Conservation (phyloP, 208 protist species). For the Leishmania amazonensis region DNA sequence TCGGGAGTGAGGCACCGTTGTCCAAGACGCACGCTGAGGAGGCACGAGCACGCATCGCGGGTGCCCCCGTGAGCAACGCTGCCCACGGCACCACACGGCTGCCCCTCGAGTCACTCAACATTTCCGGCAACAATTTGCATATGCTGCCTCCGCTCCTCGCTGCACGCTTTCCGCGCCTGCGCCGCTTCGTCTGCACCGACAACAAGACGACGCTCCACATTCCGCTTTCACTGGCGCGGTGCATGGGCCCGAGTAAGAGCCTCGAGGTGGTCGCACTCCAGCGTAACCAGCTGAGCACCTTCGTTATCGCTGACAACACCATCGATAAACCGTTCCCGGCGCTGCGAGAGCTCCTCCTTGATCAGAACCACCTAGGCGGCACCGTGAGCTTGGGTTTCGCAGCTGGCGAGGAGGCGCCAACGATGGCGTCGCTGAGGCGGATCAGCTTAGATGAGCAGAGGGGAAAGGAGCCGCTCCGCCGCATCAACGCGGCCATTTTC, state of each 20-base stretch:
- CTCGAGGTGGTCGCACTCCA: slow-evolving; percentile 30
- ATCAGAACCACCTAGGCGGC: slow-evolving; percentile 35
- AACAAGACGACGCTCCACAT: slow-evolving; percentile 25
- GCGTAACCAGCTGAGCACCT: slow-evolving; percentile 13
- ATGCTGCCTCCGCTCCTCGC: slow-evolving; percentile 33
- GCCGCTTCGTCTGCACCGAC: slow-evolving; percentile 34
- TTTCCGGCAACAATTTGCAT: slow-evolving; percentile 37
- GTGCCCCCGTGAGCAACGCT: background rate
- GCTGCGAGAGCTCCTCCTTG: slow-evolving; percentile 41
- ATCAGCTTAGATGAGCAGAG: slow-evolving; percentile 28
- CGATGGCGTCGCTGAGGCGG: slow-evolving; percentile 30
- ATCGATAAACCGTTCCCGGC: slow-evolving; percentile 20
- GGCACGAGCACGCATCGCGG: background rate
- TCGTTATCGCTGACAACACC: slow-evolving; percentile 25
- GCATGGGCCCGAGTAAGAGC: slow-evolving; percentile 21
- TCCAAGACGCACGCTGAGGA: slow-evolving; percentile 4
- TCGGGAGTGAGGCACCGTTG: slow-evolving; percentile 18
- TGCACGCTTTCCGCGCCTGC: slow-evolving; percentile 38
- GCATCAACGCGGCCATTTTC: slow-evolving; percentile 35
- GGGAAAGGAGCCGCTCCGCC: slow-evolving; percentile 12
- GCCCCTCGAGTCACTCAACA: slow-evolving; percentile 41
- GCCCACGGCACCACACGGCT: background rate
- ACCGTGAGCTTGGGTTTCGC: slow-evolving; percentile 26
- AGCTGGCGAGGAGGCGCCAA: background rate
- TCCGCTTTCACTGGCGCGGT: slow-evolving; percentile 21